Base-by-base conservation (phyloP, 208 protist genomes). In the Phytomonas francai region DNA sequence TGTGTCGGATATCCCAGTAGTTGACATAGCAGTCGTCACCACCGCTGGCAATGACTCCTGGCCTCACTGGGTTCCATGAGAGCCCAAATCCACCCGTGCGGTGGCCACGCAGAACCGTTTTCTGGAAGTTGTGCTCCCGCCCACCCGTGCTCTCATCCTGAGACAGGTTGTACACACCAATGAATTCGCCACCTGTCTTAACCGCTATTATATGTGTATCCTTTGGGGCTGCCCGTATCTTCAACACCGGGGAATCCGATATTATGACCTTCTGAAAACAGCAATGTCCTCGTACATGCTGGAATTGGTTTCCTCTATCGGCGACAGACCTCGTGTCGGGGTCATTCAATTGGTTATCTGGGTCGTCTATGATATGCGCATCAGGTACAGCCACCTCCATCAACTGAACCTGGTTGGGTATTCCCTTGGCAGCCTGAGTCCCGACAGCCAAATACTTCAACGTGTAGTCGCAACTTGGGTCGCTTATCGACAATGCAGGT, bases 1-100 rank as follows among this genome's bases (percentile, higher is more conserved):
- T 69, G 62, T 92, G 75, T 14, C 65, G 71, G 34, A 99, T 82
- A 72, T 98, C 91, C 95, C 95, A 98, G 64, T 97, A 66, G 76
- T 96, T 96, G 4, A 98, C 78, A 5, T 85, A 78, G 32, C 74
- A 71, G 75, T 99, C 98, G 69, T 99, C 94, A n/a, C 88, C 79
- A 29, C 86, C 96, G 62, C 78, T 95, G 8, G 97, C 75, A 39
- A 99, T 75, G 54, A 77, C 67, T 58, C 97, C 98, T 29, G 88
- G 65, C 67, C 83, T 81, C 49, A 67, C 63, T 27, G 69, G 34
- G 68, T 65, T 85, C 84, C 84, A 89, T 57, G 68, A 66, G 12
- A 89, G 74, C 25, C 77, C 84, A 45, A 86, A 89, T 62, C 84
- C 84, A 51, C 78, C 78, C 8, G 60, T 65, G 30, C 60, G 70